These are phyloP conservation scores for Dactylorhiza incarnata DNA, from an alignment of 106 monocot genomes.

Conservation along the genomic window DNA sequence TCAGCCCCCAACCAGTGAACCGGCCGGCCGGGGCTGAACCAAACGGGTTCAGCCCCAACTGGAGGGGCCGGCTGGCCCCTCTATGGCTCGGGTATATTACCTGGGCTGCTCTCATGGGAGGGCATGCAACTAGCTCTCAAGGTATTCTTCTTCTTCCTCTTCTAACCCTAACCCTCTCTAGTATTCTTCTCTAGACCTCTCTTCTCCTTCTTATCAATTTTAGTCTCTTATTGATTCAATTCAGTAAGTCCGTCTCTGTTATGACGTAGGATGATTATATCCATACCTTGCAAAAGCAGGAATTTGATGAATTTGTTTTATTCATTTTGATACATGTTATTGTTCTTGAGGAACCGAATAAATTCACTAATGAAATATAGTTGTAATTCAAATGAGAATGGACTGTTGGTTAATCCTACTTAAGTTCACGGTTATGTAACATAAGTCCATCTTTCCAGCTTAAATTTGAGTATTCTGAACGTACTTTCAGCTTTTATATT, in stretches of 20 bases:
- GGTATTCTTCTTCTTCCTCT: no score
- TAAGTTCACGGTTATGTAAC: neutral
- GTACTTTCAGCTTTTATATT: neutral
- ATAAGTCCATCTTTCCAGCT: neutral
- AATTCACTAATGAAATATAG: neutral
- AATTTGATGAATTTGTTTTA: neutral
- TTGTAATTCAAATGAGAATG: conserved; percentile 1
- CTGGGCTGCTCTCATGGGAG: no score
- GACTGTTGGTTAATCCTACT: neutral
- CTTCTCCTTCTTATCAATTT: no score
- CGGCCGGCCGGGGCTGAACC: no score
- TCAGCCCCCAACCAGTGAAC: no score
- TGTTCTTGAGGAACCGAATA: neutral
- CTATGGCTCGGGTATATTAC: no score
- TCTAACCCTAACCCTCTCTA: no score
- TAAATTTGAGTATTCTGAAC: conserved; percentile 4
- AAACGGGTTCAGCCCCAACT: no score
- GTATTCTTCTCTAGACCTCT: no score
- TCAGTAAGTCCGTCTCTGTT: neutral
- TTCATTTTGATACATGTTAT: neutral
- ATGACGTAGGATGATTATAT: neutral
- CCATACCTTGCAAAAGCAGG: neutral
- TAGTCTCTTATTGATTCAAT: no score
- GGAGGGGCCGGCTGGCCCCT: no score
- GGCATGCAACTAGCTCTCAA: no score